Evolutionary conservation across 148 eudicot genomes (phyloP).

Genomic region (Fallopia convolvulus): DNA sequence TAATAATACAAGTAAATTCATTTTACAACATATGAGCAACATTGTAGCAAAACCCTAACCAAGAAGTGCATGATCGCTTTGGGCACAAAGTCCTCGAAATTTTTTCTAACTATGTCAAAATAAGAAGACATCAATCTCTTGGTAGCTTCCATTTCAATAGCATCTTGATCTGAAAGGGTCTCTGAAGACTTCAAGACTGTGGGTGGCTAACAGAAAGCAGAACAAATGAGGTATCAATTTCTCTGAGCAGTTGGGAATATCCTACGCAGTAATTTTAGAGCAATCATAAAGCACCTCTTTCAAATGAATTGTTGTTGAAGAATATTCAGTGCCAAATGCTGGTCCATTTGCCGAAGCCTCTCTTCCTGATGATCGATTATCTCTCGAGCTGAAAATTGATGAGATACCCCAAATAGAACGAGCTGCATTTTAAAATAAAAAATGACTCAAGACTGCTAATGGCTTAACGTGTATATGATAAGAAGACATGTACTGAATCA

Average conservation of each 20-base stretch:
- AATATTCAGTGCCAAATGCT: conserved; percentile 25
- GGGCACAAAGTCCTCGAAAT: conserved; percentile 42
- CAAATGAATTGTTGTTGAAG: conserved; percentile 30
- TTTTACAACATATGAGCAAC: background rate
- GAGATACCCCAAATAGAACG: conserved; percentile 37
- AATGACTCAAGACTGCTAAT: background rate
- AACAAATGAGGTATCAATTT: background rate
- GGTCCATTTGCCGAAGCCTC: conserved; percentile 27
- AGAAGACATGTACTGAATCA: background rate
- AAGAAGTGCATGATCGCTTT: conserved; percentile 47
- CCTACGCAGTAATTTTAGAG: background rate
- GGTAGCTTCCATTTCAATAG: conserved; percentile 35
- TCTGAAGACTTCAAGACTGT: conserved; percentile 42
- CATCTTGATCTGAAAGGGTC: conserved; percentile 40
- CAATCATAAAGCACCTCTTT: conserved; percentile 28
- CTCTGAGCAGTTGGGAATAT: background rate
- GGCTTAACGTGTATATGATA: background rate
- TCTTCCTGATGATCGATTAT: conserved; percentile 23
- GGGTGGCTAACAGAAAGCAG: conserved; percentile 38
- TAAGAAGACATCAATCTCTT: conserved; percentile 33
- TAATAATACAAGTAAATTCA: background rate
- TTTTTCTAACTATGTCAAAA: conserved; percentile 43
- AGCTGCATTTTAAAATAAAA: conserved; percentile 17
- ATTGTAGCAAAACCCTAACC: conserved; percentile 22
- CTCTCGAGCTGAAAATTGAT: conserved; percentile 34